Conservation (phyloP, 371 early-diverging fungal genomes). For the Apophysomyces variabilis region DNA sequence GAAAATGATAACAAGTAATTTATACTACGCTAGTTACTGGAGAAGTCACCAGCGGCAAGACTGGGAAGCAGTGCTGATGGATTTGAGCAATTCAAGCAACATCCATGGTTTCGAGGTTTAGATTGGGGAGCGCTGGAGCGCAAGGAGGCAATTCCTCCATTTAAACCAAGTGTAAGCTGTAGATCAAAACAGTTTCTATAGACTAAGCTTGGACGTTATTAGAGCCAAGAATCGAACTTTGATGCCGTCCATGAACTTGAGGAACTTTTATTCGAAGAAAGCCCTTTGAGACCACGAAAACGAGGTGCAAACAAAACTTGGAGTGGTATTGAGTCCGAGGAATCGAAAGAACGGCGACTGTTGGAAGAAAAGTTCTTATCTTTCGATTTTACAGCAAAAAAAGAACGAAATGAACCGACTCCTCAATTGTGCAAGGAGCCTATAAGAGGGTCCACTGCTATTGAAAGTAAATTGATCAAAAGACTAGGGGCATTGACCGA, state of each 20-base stretch:
- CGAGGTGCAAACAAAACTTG: neutral
- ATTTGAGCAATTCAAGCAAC: constrained; percentile 55
- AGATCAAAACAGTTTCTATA: constrained; percentile 6
- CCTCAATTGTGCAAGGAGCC: neutral
- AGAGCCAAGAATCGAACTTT: constrained; percentile 69
- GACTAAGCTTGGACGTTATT: constrained; percentile 10
- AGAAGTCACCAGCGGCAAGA: constrained; percentile 59
- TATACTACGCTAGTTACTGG: constrained; percentile 50
- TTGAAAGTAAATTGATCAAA: constrained; percentile 17
- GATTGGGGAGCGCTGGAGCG: constrained; percentile 62
- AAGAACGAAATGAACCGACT: neutral
- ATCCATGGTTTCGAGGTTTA: constrained; percentile 65
- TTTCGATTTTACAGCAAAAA: constrained; percentile 11
- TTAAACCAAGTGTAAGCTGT: constrained; percentile 46
- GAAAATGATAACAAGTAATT: neutral
- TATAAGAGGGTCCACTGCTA: neutral
- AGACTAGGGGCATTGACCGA: constrained; percentile 27
- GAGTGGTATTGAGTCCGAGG: constrained; percentile 29
- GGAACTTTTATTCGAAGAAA: constrained; percentile 90
- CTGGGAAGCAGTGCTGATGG: constrained; percentile 58
- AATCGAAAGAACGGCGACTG: constrained; percentile 30
- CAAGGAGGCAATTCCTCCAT: constrained; percentile 62
- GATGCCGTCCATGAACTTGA: constrained; percentile 95
- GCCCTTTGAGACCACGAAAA: constrained; percentile 63
- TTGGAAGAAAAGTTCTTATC: constrained; percentile 32